Evolutionary conservation across 108 stramenopile genomes (phyloP).

Genomic region (Fragilariopsis cylindrus): DNA sequence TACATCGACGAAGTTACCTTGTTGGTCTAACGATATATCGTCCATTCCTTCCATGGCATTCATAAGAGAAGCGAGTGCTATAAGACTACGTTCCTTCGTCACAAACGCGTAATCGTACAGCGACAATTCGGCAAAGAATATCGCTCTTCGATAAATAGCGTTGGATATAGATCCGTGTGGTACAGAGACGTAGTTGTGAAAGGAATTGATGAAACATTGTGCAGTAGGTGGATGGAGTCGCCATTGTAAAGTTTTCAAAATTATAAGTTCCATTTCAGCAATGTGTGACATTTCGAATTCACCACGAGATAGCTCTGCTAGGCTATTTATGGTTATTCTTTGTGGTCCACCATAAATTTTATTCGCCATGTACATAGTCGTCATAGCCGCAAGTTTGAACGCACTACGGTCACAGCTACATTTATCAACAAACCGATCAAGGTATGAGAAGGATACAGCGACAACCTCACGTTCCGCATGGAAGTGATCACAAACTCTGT

Average conservation of each 20-base stretch:
- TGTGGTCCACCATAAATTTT: slow-evolving; percentile 41
- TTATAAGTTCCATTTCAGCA: slow-evolving; percentile 50
- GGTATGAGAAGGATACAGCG: slow-evolving; percentile 36
- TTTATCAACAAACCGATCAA: slow-evolving; percentile 49
- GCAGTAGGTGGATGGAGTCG: slow-evolving; percentile 49
- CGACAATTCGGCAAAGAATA: slow-evolving; percentile 68
- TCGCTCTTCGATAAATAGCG: slow-evolving; percentile 35
- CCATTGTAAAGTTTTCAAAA: slow-evolving; percentile 52
- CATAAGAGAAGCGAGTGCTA: slow-evolving; percentile 58
- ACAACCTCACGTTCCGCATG: slow-evolving; percentile 41
- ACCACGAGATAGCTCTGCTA: slow-evolving; percentile 49
- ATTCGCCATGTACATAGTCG: slow-evolving; percentile 50
- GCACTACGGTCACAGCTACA: slow-evolving; percentile 50
- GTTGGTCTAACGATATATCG: neutral
- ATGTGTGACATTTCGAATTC: slow-evolving; percentile 51
- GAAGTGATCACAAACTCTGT: slow-evolving; percentile 50
- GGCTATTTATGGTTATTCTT: slow-evolving; percentile 25
- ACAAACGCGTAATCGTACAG: slow-evolving; percentile 72
- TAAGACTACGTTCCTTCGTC: slow-evolving; percentile 31
- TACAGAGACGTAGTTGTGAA: slow-evolving; percentile 7
- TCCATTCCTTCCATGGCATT: slow-evolving; percentile 37
- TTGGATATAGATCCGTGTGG: neutral
- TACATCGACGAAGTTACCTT: neutral
- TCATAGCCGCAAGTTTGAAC: slow-evolving; percentile 68
- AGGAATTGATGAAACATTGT: slow-evolving; percentile 40